Conservation (phyloP, 805 yeast species). For the Geotrichum ghanense region DNA sequence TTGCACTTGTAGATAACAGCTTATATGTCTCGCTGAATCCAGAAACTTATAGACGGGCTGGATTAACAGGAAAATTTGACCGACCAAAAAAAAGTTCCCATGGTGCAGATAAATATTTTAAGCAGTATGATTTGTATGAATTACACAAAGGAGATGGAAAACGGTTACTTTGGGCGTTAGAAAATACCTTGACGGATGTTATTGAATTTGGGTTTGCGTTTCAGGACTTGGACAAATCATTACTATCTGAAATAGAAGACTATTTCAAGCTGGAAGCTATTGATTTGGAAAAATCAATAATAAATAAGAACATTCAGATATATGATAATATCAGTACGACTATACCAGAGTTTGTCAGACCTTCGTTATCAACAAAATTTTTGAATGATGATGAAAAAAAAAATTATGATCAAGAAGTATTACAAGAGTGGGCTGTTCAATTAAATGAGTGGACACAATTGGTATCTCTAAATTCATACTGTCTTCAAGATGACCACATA, state of each 20-base stretch:
- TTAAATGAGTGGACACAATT: constrained; percentile 15
- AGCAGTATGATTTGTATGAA: not conserved
- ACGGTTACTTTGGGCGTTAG: constrained; percentile 15
- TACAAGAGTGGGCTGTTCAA: constrained; percentile 13
- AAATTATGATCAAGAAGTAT: constrained; percentile 4
- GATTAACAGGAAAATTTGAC: constrained; percentile 24
- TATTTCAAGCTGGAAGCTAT: not conserved
- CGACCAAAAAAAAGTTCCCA: constrained; percentile 10
- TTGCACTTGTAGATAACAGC: constrained; percentile 21
- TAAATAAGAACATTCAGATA: not conserved
- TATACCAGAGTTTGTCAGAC: not conserved
- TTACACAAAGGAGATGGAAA: constrained; percentile 9
- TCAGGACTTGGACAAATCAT: not conserved
- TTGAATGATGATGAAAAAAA: not conserved
- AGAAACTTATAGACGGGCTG: constrained; percentile 25
- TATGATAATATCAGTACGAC: not conserved
- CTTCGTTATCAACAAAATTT: not conserved
- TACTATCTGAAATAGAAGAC: constrained; percentile 1
- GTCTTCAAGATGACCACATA: constrained; percentile 5
- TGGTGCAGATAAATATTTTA: constrained; percentile 4
- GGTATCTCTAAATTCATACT: constrained; percentile 11
- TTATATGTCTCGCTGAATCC: constrained; percentile 24
- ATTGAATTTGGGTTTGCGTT: constrained; percentile 3
- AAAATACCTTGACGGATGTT: constrained; percentile 9
- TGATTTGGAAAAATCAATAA: not conserved